These are phyloP conservation scores for Fusarium equiseti DNA, from an alignment of 2,329 filamentous ascomycete species.

Conservation along the genomic window DNA sequence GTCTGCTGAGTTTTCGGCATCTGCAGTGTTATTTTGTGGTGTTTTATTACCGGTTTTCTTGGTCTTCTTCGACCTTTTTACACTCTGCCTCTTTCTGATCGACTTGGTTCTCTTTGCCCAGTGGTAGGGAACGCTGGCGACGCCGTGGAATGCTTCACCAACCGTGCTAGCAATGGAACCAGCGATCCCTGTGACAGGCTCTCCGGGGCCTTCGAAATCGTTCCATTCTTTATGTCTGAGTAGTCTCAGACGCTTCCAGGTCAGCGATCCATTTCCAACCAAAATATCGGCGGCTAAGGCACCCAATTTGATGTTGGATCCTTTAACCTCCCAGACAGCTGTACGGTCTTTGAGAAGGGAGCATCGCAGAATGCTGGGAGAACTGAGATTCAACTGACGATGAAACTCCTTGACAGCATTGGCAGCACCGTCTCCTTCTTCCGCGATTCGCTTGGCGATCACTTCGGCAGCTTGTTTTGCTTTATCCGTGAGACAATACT, in stretches of 20 bases:
- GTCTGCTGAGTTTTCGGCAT: constrained; percentile 12
- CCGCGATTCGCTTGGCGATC: constrained; percentile 71
- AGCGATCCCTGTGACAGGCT: constrained; percentile 75
- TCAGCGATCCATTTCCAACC: constrained; percentile 69
- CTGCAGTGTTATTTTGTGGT: constrained; percentile 1
- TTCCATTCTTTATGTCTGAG: constrained; percentile 79
- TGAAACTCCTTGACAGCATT: constrained; percentile 79
- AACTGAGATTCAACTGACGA: constrained; percentile 65
- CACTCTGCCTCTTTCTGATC: constrained; percentile 48
- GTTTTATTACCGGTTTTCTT: constrained; percentile 3
- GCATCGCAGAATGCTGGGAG: constrained; percentile 71
- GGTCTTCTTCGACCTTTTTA: constrained; percentile 8
- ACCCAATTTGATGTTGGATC: constrained; percentile 70
- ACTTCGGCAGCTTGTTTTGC: constrained; percentile 67
- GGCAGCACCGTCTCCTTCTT: constrained; percentile 74
- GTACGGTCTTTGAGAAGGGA: constrained; percentile 72
- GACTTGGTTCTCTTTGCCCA: constrained; percentile 69
- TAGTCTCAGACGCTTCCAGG: constrained; percentile 73
- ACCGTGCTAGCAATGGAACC: constrained; percentile 71
- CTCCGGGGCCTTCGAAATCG: constrained; percentile 80
- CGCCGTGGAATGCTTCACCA: constrained; percentile 70
- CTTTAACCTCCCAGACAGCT: constrained; percentile 75
- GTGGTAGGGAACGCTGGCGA: constrained; percentile 73
- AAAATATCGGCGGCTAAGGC: constrained; percentile 74
- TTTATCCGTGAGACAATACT: constrained; percentile 72